These are phyloP conservation scores for Colletotrichum endophyticum DNA, from an alignment of 2,329 filamentous ascomycete genomes.

Conservation along the genomic window DNA sequence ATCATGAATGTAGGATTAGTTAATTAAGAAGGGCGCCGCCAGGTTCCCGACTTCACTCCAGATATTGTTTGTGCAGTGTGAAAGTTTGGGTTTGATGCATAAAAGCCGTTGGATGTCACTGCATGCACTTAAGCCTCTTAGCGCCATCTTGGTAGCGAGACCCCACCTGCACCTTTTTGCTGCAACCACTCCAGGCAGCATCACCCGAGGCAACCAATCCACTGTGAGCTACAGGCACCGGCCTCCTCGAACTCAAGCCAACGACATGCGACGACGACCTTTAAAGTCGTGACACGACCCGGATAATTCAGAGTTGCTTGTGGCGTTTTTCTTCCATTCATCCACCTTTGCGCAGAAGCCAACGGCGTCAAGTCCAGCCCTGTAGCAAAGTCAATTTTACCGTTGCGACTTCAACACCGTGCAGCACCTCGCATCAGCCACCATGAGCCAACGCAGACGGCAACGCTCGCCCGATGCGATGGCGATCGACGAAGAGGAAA, in stretches of 20 bases:
- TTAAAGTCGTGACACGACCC: conserved; percentile 1
- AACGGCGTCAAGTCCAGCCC: not conserved
- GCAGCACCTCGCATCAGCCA: not conserved
- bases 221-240: not conserved
- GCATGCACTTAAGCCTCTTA: not conserved
- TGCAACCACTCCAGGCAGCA: conserved; percentile 12
- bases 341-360: not conserved
- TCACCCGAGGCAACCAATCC: conserved; percentile 18
- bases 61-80: not conserved
- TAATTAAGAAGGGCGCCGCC: not conserved
- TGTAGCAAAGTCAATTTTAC: not conserved
- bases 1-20: not conserved
- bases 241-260: not conserved
- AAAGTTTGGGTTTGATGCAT: not conserved
- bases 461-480: conserved; percentile 38
- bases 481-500: conserved; percentile 54
- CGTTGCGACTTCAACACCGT: not conserved
- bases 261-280: not conserved
- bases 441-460: conserved; percentile 36
- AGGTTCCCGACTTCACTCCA: not conserved
- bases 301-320: not conserved
- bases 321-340: not conserved
- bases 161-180: not conserved
- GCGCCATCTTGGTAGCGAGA: too few species aligned
- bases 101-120: not conserved